Evolutionary conservation across 139 green algal species (phyloP).

Genomic region (Closterium sp.): DNA sequence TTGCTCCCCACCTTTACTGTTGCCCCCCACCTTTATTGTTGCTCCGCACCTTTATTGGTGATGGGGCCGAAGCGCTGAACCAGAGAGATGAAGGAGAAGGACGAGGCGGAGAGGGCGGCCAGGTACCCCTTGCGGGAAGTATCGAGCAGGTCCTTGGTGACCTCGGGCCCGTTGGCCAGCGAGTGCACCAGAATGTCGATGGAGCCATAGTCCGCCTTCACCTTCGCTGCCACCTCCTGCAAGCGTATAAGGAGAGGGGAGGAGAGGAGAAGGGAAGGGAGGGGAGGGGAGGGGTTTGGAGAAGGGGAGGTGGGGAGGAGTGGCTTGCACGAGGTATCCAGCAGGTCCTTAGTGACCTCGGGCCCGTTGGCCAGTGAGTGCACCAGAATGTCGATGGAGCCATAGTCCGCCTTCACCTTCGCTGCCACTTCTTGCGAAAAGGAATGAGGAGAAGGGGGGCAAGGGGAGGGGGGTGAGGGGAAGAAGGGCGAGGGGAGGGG

Average conservation of each 20-base stretch:
- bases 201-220: conserved; percentile 83
- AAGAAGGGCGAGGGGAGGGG: too few species aligned
- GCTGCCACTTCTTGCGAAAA: conserved; percentile 76
- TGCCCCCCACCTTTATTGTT: conserved; percentile 24
- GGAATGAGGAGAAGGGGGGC: too few species aligned
- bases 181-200: conserved; percentile 98
- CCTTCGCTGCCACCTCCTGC: conserved; percentile 76
- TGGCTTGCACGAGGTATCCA: conserved; percentile 90
- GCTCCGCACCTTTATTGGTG: conserved; percentile 57
- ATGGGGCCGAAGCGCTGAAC: conserved; percentile 76
- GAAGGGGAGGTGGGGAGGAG: conserved; percentile 57
- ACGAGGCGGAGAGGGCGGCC: conserved; percentile 90
- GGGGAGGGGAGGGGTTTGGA: background rate
- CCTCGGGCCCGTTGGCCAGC: conserved; percentile 97
- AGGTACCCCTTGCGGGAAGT: conserved; percentile 93
- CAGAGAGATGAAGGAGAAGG: conserved; percentile 95
- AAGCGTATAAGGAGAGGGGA: conserved; percentile 41
- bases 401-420: conserved; percentile 76
- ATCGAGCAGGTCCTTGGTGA: conserved; percentile 94
- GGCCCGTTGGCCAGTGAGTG: conserved; percentile 98
- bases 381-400: conserved; percentile 93
- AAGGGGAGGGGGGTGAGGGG: too few species aligned
- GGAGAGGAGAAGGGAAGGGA: background rate
- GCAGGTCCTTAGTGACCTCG: conserved; percentile 92
- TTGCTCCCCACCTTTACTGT: too few species aligned